Conservation (phyloP, 2,329 filamentous ascomycete species). For the Simplicillium sp. region DNA sequence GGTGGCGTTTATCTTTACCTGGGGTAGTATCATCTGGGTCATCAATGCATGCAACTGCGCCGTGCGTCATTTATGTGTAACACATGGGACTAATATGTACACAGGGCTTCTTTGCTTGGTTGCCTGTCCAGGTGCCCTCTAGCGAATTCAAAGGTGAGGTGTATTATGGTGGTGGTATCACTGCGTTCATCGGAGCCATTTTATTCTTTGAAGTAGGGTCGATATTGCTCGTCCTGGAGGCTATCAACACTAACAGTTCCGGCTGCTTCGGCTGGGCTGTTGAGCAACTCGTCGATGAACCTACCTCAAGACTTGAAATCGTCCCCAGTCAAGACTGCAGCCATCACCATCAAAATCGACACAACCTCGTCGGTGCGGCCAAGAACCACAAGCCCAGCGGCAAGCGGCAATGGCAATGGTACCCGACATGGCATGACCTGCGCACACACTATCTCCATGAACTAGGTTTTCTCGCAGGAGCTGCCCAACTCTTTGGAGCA, state of each 20-base stretch:
- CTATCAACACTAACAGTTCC: slow-evolving; percentile 55
- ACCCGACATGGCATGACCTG: slow-evolving; percentile 46
- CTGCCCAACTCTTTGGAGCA: slow-evolving; percentile 45
- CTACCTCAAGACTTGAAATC: slow-evolving; percentile 2
- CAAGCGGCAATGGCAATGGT: slow-evolving; percentile 44
- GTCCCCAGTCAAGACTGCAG: too few species aligned
- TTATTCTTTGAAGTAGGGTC: slow-evolving; percentile 54
- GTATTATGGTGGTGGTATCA: slow-evolving; percentile 46
- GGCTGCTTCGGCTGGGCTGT: slow-evolving; percentile 64
- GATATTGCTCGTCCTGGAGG: slow-evolving; percentile 54
- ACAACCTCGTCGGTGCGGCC: too few species aligned
- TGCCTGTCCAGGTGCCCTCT: slow-evolving; percentile 44
- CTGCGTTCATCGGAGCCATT: slow-evolving; percentile 57
- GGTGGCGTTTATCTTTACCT: slow-evolving; percentile 29
- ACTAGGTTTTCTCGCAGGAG: slow-evolving; percentile 51
- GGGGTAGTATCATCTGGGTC: slow-evolving; percentile 14
- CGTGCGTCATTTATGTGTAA: too few species aligned
- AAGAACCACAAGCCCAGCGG: slow-evolving; percentile 8
- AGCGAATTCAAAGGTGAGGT: slow-evolving; percentile 45
- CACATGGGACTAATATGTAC: slow-evolving; percentile 19
- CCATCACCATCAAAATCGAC: too few species aligned
- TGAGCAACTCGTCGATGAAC: slow-evolving; percentile 33
- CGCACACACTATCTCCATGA: slow-evolving; percentile 50
- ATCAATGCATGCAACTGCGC: slow-evolving; percentile 12
- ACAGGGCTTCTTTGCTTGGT: slow-evolving; percentile 54